Evolutionary conservation across 1,284 basidiomycete genomes (phyloP), one percentile per base, ranked within the genome.

Genomic region (Gomphus sp.): DNA sequence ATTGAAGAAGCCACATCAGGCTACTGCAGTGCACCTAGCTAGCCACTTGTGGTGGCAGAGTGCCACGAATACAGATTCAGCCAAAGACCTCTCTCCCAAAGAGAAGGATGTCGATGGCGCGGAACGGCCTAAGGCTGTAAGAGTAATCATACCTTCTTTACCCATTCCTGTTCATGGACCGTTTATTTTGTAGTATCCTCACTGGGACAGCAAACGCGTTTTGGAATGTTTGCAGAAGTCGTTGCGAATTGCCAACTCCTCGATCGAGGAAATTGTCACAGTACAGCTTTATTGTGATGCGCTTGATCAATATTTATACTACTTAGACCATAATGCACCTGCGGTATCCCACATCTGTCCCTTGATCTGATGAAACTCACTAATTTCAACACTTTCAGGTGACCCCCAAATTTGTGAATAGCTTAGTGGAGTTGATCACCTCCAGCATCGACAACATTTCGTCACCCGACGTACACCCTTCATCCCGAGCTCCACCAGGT

Each of bases 11-110:
- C 91, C 92, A 31, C 94, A 97, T 72, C 94, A 98, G 72, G 89
- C 93, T 14, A 91, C 85, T 6, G 94, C 93, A 3, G 93, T 98
- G n/a, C 85, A 90, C 55, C 79, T 94, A 45, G 94, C 94, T 2
- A 95, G 92, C 70, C 94, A 98, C 74, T 74, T 97, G 67, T 97
- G 93, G 93, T 98, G 93, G 93, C 94, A 98, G 89, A 63, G 78
- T 78, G 12, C 69, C 60, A 69, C 66, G 5, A 71, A 71, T 4
- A 72, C 52, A 1, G 67, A 70, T 36, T 49, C 67, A 18, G 72
- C 73, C 61, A 71, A 73, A 63, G 62, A 77, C 63, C 68, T 74
- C 70, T 43, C 74, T 25, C 65, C 72, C 22, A 78, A 79, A 58
- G 77, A 76, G 39, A 75, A 76, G 61, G 77, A 79, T 6, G 77